Conservation (phyloP, 805 yeast species). For the Starmerella powellii region DNA sequence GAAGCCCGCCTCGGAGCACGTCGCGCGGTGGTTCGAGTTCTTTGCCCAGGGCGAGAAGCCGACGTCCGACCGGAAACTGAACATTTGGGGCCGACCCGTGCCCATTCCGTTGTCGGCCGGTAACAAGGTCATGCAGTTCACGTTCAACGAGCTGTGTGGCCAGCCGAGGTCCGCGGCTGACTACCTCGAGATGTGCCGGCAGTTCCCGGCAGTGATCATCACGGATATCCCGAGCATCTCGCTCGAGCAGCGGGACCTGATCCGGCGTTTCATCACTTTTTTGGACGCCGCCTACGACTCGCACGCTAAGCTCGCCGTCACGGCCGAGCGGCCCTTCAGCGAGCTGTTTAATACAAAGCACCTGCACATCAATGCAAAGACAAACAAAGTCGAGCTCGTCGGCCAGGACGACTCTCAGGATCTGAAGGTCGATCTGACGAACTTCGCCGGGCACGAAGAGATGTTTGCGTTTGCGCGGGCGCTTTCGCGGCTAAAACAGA, state of each 20-base stretch:
- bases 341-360: conserved; percentile 69
- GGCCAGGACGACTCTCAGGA: conserved; percentile 38
- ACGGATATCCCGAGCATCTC: conserved; percentile 87
- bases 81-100: conserved; percentile 81
- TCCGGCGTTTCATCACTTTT: conserved; percentile 85
- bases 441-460: conserved; percentile 84
- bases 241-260: conserved; percentile 64
- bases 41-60: conserved; percentile 41
- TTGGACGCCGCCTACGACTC: conserved; percentile 92
- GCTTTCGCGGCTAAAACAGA: conserved; percentile 75
- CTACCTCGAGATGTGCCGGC: conserved; percentile 67
- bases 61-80: conserved; percentile 30
- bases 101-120: conserved; percentile 65
- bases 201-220: conserved; percentile 67
- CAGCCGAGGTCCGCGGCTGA: conserved; percentile 87
- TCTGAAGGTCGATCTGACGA: conserved; percentile 38
- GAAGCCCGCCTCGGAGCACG: conserved; percentile 43
- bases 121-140: conserved; percentile 76
- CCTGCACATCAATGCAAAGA: conserved; percentile 33
- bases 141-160: conserved; percentile 80
- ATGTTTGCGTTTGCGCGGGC: conserved; percentile 95
- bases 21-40: conserved; percentile 69
- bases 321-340: conserved; percentile 75
- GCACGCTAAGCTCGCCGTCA: conserved; percentile 76
- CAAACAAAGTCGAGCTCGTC: conserved; percentile 20